These are phyloP conservation scores for Psilocybe cyanescens DNA, from an alignment of 768 basidiomycete genomes.

Conservation along the genomic window DNA sequence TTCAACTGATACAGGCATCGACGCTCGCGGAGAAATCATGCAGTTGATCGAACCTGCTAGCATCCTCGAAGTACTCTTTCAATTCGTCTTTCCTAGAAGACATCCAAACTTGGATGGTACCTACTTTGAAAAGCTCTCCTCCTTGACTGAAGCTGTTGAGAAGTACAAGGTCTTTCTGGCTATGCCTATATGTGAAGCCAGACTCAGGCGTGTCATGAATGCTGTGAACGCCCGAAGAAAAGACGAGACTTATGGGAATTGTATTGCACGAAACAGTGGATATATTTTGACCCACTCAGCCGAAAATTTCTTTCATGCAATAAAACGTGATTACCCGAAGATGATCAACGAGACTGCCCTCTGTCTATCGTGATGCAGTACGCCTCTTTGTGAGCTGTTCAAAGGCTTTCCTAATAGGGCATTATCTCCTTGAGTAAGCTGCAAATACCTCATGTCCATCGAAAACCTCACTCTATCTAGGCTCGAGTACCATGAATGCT, in stretches of 20 bases:
- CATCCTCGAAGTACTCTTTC: slow-evolving; percentile 17
- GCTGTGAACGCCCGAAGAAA: not conserved
- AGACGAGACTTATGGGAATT: not conserved
- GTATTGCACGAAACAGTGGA: no score
- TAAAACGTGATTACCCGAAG: not conserved
- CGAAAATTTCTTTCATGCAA: not conserved
- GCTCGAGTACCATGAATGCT: no score
- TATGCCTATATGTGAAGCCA: slow-evolving; percentile 20
- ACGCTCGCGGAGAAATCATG: slow-evolving; percentile 10
- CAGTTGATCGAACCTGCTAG: slow-evolving; percentile 19
- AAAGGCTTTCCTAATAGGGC: no score
- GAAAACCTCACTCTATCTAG: no score
- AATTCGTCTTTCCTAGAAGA: no score
- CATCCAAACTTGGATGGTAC: not conserved
- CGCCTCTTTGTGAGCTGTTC: no score
- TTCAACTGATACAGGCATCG: slow-evolving; percentile 5
- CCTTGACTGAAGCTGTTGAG: slow-evolving; percentile 24
- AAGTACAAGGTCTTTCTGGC: slow-evolving; percentile 24
- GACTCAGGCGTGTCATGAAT: slow-evolving; percentile 6
- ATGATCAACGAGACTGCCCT: not conserved
- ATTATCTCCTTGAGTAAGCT: no score
- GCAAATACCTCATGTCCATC: no score
- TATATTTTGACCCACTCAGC: not conserved
- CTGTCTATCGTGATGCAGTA: no score
- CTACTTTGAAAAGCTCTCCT: slow-evolving; percentile 7